Evolutionary conservation across 1,139 yeast genomes (phyloP), one percentile per base, ranked within the genome.

Genomic region (Scheffersomyces segobiensis): DNA sequence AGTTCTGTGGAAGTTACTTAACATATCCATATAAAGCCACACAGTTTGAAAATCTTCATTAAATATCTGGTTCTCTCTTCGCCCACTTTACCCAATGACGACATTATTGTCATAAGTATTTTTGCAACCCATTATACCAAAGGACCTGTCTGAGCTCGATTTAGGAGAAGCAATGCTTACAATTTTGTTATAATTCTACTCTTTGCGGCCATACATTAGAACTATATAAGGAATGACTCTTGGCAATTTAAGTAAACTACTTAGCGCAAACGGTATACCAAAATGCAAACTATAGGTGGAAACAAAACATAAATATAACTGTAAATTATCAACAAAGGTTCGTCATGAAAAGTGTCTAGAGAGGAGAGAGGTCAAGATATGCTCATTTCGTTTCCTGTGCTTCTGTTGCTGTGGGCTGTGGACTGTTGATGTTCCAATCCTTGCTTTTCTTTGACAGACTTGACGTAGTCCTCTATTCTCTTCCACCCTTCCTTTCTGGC

Each of bases 401-500:
- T 60, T 57, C 42, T 32, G 42, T 32, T 32, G 2, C 42, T 14
- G 17, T 32, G 42, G 17, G 42, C 17, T 32, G 42, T 32, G 42
- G 42, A 14, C 49, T 56, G 56, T 22, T 57, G 59, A 10, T n/a
- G n/a, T n/a, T 24, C 32, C 8, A 24, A 24, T 24, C 32, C 32
- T 53, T 59, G 61, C 49, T 59, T 61, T 49, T 59, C 65, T 59
- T 71, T 73, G 49, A 74, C 64, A 51, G 64, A 68, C 55, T 67
- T 66, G 24, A 88, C 96, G 61, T 85, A 87, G 54, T 81, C 83
- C 68, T 90, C 93, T 60, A 91, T 79, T 65, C 84, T 81, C 65
- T 82, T 84, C 97, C 97, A 91, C 62, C 88, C 91, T 66, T 87
- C 89, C 63, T 83, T 84, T 65, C 95, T 81, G 53, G 87, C 82